Conservation (phyloP, 2,329 filamentous ascomycete genomes). For the Sporothrix brunneoviolacea region DNA sequence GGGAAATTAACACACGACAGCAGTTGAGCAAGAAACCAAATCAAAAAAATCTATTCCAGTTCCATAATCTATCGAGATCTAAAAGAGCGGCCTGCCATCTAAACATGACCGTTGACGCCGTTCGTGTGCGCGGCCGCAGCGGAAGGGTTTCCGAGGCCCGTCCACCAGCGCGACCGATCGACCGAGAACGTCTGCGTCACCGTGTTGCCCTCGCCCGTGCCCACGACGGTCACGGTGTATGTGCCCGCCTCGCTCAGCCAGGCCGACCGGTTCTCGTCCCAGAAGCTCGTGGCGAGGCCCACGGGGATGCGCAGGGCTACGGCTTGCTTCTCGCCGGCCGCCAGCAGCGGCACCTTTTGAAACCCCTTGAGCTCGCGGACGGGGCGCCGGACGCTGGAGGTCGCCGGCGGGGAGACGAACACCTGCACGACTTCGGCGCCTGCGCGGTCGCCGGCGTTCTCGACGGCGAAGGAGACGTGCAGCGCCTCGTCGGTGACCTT, state of each 20-base stretch:
- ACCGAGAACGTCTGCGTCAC: slow-evolving; percentile 1
- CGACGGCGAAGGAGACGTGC: slow-evolving; percentile 37
- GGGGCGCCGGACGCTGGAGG: slow-evolving; percentile 36
- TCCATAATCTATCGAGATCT: no score
- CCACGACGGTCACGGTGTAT: slow-evolving; percentile 9
- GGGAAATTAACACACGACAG: no score
- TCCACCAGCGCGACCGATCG: slow-evolving; percentile 12
- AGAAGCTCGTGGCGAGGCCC: slow-evolving; percentile 14
- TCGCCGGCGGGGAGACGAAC: slow-evolving; percentile 31
- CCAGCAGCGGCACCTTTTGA: slow-evolving; percentile 37
- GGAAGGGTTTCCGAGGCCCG: no score
- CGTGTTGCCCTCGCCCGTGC: slow-evolving; percentile 6
- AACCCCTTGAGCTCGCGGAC: slow-evolving; percentile 53
- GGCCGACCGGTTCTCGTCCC: slow-evolving; percentile 11
- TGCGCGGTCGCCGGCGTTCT: slow-evolving; percentile 38
- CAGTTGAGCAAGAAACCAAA: no score
- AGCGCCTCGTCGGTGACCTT: slow-evolving; percentile 27
- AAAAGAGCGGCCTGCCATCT: no score
- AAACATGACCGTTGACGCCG: no score
- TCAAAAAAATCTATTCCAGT: no score
- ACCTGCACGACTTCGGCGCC: slow-evolving; percentile 50
- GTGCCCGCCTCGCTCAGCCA: slow-evolving; percentile 14
- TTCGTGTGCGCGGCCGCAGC: no score
- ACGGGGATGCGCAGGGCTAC: slow-evolving; percentile 1
- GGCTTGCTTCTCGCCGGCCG: background rate